Evolutionary conservation across 495 filamentous ascomycete genomes (phyloP).

Genomic region (Usnea hakonensis): DNA sequence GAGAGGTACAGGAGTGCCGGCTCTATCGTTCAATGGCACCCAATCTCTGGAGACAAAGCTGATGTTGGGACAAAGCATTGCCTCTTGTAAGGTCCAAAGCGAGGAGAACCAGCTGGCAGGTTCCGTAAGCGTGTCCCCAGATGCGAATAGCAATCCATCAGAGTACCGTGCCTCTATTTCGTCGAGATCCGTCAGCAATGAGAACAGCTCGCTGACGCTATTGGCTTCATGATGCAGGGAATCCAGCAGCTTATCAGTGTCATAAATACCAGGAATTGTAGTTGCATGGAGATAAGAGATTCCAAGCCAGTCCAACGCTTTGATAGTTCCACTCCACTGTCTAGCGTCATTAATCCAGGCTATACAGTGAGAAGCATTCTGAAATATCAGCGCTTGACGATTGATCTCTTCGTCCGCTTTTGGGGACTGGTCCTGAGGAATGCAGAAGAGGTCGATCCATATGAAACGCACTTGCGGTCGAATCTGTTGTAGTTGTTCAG

Average conservation of each 20-base stretch:
- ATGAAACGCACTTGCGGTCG: not conserved
- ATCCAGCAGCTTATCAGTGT: not conserved
- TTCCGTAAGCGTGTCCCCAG: not conserved
- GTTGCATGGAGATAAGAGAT: not conserved
- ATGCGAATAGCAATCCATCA: not conserved
- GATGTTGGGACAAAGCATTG: not conserved
- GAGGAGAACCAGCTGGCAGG: constrained; percentile 2
- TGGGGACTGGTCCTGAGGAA: constrained; percentile 1
- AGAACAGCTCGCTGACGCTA: not conserved
- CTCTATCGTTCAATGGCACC: not conserved
- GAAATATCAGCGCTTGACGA: not conserved
- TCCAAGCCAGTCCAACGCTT: constrained; percentile 1
- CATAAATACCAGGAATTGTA: not conserved
- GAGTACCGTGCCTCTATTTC: not conserved
- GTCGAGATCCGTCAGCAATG: not conserved
- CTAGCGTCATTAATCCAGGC: constrained; percentile 6
- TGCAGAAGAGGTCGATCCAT: constrained; percentile 9
- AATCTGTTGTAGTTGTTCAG: not conserved
- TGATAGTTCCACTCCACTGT: not conserved
- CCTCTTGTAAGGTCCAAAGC: constrained; percentile 7
- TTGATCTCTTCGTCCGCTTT: not conserved
- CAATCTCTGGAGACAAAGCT: not conserved
- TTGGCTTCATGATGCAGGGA: not conserved
- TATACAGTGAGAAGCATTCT: not conserved
- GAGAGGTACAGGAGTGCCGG: not conserved